Base-by-base conservation (phyloP, 202 grass and related monocot genomes). In the Zizania palustris region DNA sequence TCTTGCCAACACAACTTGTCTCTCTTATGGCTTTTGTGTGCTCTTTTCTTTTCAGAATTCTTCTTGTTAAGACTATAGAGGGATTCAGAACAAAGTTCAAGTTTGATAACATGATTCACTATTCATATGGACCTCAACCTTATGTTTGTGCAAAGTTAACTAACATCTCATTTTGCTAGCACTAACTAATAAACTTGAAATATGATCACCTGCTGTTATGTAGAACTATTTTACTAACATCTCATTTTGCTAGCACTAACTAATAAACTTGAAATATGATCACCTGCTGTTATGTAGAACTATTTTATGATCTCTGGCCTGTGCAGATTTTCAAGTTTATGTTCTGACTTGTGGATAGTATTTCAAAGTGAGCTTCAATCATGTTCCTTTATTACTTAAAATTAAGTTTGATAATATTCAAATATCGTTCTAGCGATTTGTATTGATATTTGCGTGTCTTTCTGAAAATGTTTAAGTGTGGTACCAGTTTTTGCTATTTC, bases 61-160 rank as follows among this genome's bases (percentile, higher is more conserved):
- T 37, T 33, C 12, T 78, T 68, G 38, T 7, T 58, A 28, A 28
- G 50, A 45, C 9, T 58, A 58, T 4, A 44, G 63, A 66, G 50
- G 63, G 40, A 36, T 68, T 56, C 41, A 11, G 33, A 78, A 56
- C 28, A 69, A 69, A 10, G 20, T 64, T 49, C 9, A 43, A 72
- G 28, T 41, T 44, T 63, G 9, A 8, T n/a, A 66, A 56, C 22
- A 57, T 38, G 7, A 18, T 74, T 65, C 48, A 60, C 38, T 45
- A 37, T 43, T 45, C 15, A 60, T 62, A 43, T 69, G 11, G 18
- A 9, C 45, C 42, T 41, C n/a, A 75, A 75, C 5, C 9, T 76
- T 69, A 19, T 45, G 14, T 48, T 9, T 82, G 40, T 7, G 0
- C 43, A 36, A 65, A 59, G 16, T 76, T 61, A 22, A 10, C 13